Evolutionary conservation across 179 eudicot genomes (phyloP).

Genomic region (Carnegiea gigantea): DNA sequence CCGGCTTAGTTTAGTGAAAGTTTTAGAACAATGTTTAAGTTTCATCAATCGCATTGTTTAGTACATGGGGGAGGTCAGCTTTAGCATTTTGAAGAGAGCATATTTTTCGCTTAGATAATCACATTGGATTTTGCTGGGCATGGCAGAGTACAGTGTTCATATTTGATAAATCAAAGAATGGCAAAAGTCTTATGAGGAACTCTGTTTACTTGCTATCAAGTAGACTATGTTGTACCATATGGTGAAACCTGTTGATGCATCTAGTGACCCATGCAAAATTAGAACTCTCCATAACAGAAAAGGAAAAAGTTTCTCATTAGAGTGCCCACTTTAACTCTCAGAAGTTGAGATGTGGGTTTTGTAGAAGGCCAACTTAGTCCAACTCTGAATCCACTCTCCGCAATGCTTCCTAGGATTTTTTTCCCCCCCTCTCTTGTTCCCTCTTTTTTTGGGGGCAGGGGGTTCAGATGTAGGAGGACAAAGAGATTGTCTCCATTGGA

Average conservation of each 20-base stretch:
- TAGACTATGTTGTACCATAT: neutral
- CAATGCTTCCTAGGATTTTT: neutral
- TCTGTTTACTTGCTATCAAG: neutral
- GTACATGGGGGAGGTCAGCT: neutral
- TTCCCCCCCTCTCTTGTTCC: neutral
- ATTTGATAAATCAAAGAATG: too few species aligned
- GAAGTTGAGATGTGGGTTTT: neutral
- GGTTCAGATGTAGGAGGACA: neutral
- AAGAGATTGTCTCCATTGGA: neutral
- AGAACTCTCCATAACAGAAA: neutral
- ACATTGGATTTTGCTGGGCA: neutral
- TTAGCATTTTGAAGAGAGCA: neutral
- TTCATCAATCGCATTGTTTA: neutral
- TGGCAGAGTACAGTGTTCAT: neutral
- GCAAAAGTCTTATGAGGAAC: neutral
- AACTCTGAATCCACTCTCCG: neutral
- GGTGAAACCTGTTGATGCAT: neutral
- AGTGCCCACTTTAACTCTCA: neutral
- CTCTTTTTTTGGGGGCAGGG: neutral
- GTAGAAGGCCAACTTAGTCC: neutral
- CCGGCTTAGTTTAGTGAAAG: too few species aligned
- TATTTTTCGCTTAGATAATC: neutral
- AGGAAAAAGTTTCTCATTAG: neutral
- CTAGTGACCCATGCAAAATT: neutral
- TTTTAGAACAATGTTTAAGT: neutral